These are phyloP conservation scores for Diospyros kaki DNA, from an alignment of 148 eudicot species.

Conservation along the genomic window DNA sequence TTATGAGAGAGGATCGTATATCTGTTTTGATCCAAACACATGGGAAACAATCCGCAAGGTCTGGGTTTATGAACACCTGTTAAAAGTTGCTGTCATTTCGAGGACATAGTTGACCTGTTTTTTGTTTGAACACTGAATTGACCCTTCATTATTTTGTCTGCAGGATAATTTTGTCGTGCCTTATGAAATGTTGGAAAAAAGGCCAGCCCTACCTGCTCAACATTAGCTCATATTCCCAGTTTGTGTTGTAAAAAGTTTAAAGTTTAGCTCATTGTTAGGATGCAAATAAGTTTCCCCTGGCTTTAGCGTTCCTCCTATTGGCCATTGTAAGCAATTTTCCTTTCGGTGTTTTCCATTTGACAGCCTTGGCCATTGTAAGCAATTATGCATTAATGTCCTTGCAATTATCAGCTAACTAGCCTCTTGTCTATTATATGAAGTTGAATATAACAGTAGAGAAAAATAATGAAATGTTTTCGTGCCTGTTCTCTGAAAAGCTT, in stretches of 20 bases:
- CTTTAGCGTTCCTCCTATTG: conserved; percentile 6
- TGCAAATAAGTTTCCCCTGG: conserved; percentile 9
- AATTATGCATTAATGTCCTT: conserved; percentile 14
- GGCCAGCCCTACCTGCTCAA: conserved; percentile 55
- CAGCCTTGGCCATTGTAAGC: conserved; percentile 3
- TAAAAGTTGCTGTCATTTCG: not conserved
- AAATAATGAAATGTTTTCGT: conserved; percentile 3
- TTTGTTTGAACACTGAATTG: not conserved
- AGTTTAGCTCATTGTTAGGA: conserved; percentile 23
- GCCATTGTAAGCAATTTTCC: not conserved
- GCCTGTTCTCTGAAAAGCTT: not conserved
- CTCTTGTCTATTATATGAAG: conserved; percentile 7
- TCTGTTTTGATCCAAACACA: conserved; percentile 75
- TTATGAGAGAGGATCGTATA: conserved; percentile 75
- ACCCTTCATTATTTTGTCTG: conserved; percentile 14
- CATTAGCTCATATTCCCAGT: conserved; percentile 27
- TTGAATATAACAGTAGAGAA: not conserved
- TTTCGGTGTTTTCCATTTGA: too few relatives aligned
- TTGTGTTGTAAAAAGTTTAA: conserved; percentile 28
- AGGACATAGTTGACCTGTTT: not conserved
- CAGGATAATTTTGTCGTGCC: conserved; percentile 82
- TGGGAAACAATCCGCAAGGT: conserved; percentile 93
- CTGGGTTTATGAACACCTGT: not conserved
- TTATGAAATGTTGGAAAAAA: conserved; percentile 73
- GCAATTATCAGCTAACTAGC: conserved; percentile 6